Base-by-base conservation (phyloP, 164 flowering plant species). In the Berberis thunbergii region DNA sequence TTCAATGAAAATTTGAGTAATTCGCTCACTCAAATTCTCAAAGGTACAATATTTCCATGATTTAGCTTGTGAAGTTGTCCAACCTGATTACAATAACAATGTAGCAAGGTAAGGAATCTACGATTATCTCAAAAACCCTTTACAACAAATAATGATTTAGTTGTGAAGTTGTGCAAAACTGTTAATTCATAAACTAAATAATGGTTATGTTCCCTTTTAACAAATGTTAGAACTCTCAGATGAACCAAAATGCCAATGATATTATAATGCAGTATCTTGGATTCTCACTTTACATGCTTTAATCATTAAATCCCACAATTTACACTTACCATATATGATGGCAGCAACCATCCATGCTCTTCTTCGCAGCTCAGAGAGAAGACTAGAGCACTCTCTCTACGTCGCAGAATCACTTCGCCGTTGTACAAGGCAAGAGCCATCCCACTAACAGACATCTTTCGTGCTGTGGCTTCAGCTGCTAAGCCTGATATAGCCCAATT, bases 391-490 rank as follows among this genome's bases (percentile, higher is more conserved):
- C 26, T 26, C 26, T 26, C 26, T 26, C 40, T 9, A 64, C 41
- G 45, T 63, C 43, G 46, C 41, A 52, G 58, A 60, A 43, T 72
- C 73, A 73, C 63, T 70, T 71, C 7, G 66, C 74, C 26, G 75
- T 45, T 9, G 79, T 69, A 69, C 85, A 88, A 0, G 78, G 83
- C 40, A 87, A 77, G 58, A 84, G 71, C 77, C 82, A 75, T 11
- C 72, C 75, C 57, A 76, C 70, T 39, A 79, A 57, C 43, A 56
- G 77, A 8, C 80, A 79, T 46, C 74, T 60, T 46, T 70, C 70
- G 3, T 62, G 74, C 58, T 67, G 78, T 58, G 75, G 79, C 58
- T 73, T 72, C 53, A 60, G 58, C 64, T 70, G 76, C 83, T 80
- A 78, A 45, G 75, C 79, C 86, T 84, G 82, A 63, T 74, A 69